Evolutionary conservation across 768 basidiomycete species (phyloP), one percentile per base, ranked within the genome.

Genomic region (Psilocybe azurescens): DNA sequence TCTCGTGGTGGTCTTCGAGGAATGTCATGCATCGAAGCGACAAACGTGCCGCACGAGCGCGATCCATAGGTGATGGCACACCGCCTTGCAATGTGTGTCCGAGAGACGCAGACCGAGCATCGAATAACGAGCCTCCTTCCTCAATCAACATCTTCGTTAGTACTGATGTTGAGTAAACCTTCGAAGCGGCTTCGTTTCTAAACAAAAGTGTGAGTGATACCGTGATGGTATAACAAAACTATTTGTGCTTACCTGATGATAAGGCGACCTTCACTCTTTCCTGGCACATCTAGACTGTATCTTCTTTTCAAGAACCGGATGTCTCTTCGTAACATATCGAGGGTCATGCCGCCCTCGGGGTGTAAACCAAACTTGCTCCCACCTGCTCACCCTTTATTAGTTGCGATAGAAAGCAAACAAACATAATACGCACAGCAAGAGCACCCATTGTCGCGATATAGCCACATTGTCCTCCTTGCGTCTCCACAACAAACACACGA

Each of bases 61-160:
- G 93, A 78, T 99, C 97, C 68, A 93, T 83, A 0, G 97, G 97
- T 0, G 97, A 97, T 4, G 97, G 97, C 16, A 94, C 88, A 2
- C 95, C 95, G 7, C 97, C 97, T 71, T 99, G 97, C 2, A 99
- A 79, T 4, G 96, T 99, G 78, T 99, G 97, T 14, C 97, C 97
- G 18, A 99, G 86, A 1, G 94, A 91, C n/a, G 97, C 97, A 18
- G 89, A 92, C 52, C 97, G 90, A 18, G 97, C 88, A 77, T 99
- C 97, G 72, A 99, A 99, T 24, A 98, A 81, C 5, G 81, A 65
- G 28, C 89, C 89, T n/a, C 97, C 97, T 76, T 99, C 97, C 73
- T 97, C 97, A 70, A 91, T 90, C 76, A 98, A 78, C 83, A 99
- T 97, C 74, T 93, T 93, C 62, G 91, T 96, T 67, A 99, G 85